These are phyloP conservation scores for Sisymbrium altissimum DNA, from an alignment of 345 rosid genomes.

Conservation along the genomic window DNA sequence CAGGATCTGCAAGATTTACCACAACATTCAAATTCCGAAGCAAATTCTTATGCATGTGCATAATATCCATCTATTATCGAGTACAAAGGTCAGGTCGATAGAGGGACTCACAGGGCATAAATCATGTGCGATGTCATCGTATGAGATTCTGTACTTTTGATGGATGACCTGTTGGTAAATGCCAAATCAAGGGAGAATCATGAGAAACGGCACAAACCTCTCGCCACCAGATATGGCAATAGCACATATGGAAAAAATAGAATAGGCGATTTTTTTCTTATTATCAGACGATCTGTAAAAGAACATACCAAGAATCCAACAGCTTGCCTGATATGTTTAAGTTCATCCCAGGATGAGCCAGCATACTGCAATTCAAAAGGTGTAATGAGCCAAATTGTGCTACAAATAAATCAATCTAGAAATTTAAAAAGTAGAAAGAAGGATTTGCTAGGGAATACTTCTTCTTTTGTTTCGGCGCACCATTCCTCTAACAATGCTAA, in stretches of 20 bases:
- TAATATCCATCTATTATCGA: neutral
- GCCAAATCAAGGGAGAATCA: conserved; percentile 20
- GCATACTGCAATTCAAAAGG: conserved; percentile 60
- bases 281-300: neutral
- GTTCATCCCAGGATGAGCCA: conserved; percentile 95
- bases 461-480: conserved; percentile 79
- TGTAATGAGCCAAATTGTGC: conserved; percentile 3
- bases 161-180: conserved; percentile 71
- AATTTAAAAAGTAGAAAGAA: neutral
- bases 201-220: conserved; percentile 14
- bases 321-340: conserved; percentile 94
- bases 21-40: neutral
- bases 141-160: conserved; percentile 88
- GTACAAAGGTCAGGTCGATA: neutral
- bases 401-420: neutral
- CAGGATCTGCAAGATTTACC: conserved; percentile 57
- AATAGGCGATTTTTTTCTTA: neutral
- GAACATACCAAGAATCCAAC: conserved; percentile 94
- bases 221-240: neutral
- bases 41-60: neutral
- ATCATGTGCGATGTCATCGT: conserved; percentile 89
- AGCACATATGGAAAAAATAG: neutral
- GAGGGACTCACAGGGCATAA: conserved; percentile 69
- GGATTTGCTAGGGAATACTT: conserved; percentile 38
- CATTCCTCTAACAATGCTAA: conserved; percentile 92